These are phyloP conservation scores for Castanea mollissima DNA, from an alignment of 306 rosid species.

Conservation along the genomic window DNA sequence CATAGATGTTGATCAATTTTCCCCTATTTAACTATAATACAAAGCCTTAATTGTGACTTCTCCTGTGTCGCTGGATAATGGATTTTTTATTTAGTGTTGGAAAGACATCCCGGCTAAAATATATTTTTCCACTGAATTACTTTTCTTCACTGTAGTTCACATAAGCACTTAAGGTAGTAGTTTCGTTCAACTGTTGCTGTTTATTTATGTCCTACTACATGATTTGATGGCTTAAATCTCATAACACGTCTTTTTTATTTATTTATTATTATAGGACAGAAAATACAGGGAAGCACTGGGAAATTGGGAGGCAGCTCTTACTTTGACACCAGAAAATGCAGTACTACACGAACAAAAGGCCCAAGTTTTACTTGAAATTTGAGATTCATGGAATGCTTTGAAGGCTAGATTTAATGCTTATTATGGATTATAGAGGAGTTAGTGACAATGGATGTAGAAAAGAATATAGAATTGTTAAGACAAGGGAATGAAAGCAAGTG, in stretches of 20 bases:
- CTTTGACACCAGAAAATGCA: constrained; percentile 64
- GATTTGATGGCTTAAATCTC: constrained; percentile 16
- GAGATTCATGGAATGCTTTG: constrained; percentile 86
- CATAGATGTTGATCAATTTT: neutral
- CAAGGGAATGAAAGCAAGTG: no score
- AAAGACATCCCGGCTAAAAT: neutral
- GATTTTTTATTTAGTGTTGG: neutral
- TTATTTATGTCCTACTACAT: neutral
- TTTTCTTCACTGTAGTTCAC: neutral
- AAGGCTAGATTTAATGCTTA: constrained; percentile 32
- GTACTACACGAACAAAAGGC: constrained; percentile 84
- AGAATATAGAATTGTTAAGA: no score
- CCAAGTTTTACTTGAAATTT: constrained; percentile 82
- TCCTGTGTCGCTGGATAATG: neutral
- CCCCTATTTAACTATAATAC: neutral
- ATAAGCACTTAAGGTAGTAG: neutral
- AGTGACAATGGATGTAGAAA: no score
- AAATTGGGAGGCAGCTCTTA: constrained; percentile 90
- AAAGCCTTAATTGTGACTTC: neutral
- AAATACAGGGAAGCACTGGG: constrained; percentile 75
- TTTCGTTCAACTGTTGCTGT: neutral
- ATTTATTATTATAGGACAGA: constrained; percentile 46
- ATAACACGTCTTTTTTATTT: neutral
- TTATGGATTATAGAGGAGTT: no score
- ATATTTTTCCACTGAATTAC: no score